Percentiles rank a stretch among this genome's conserved stretches.
phyloP scores from a whole-genome alignment of 495 filamentous ascomycete species.

The Gamarada debralockiae region DNA sequence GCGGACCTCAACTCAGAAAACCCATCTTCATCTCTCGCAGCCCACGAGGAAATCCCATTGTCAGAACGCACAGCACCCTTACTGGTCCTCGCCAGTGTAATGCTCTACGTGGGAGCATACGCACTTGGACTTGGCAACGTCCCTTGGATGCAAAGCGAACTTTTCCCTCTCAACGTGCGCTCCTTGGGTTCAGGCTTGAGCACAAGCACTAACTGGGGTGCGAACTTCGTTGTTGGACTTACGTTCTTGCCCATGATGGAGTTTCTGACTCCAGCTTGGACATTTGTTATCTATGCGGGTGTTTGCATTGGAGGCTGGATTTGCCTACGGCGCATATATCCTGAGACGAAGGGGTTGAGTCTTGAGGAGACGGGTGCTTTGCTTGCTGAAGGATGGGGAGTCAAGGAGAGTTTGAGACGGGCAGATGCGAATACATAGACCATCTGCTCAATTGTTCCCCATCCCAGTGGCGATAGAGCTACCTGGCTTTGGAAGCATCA shows the following conservation, averaged over 20 bases:
- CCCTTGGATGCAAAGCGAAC: constrained; percentile 90
- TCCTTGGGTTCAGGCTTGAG: constrained; percentile 77
- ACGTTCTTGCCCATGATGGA: constrained; percentile 89
- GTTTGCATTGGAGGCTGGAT: constrained; percentile 67
- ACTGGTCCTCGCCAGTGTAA: constrained; percentile 65
- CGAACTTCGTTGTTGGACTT: constrained; percentile 83
- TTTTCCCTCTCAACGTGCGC: constrained; percentile 81
- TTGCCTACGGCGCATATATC: constrained; percentile 69
- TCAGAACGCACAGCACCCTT: constrained; percentile 19
- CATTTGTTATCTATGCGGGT: constrained; percentile 70
- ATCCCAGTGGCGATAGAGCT: no score
- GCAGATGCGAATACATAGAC: background rate
- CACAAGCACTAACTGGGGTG: constrained; percentile 85
- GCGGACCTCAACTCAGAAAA: constrained; percentile 25
- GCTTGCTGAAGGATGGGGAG: constrained; percentile 73
- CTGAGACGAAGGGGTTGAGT: constrained; percentile 76
- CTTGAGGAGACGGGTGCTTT: constrained; percentile 78
- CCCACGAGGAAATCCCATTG: constrained; percentile 38
- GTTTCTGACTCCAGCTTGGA: constrained; percentile 65
- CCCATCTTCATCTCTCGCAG: constrained; percentile 23
- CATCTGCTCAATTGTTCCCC: no score
- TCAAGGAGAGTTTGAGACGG: constrained; percentile 34
- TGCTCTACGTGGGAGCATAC: constrained; percentile 80
- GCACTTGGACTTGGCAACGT: constrained; percentile 88
- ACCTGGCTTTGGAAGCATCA: no score